Evolutionary conservation across 495 filamentous ascomycete genomes (phyloP).

Genomic region (Aspergillus heteromorphus): DNA sequence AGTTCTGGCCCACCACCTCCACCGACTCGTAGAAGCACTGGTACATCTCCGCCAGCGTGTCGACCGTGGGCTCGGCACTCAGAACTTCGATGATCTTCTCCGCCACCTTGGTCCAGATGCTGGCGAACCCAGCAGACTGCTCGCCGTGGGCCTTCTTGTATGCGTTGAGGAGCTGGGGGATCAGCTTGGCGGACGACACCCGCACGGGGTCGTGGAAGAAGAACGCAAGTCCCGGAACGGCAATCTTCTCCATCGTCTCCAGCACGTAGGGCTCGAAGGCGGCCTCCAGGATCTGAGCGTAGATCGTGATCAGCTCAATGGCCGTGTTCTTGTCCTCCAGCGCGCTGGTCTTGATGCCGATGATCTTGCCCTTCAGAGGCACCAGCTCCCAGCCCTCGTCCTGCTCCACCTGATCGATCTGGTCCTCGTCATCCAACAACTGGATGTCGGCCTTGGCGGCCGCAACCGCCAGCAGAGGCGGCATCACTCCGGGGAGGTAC

Average conservation of each 20-base stretch:
- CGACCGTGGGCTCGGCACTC: constrained; percentile 89
- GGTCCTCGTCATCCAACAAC: constrained; percentile 90
- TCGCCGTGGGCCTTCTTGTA: constrained; percentile 86
- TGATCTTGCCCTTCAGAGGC: constrained; percentile 92
- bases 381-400: constrained; percentile 99
- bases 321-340: constrained; percentile 99
- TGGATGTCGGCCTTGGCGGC: constrained; percentile 97
- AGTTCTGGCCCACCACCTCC: constrained; percentile 83
- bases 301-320: constrained; percentile 94
- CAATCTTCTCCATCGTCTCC: constrained; percentile 94
- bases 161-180: constrained; percentile 89
- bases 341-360: constrained; percentile 94
- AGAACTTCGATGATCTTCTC: constrained; percentile 91
- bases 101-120: constrained; percentile 80
- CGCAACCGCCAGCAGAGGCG: constrained; percentile 83
- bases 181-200: constrained; percentile 88
- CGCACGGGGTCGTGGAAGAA: constrained; percentile 99
- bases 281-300: constrained; percentile 87
- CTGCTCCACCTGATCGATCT: constrained; percentile 85
- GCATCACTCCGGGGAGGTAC: constrained; percentile 89
- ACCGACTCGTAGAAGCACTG: constrained; percentile 99
- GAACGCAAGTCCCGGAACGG: constrained; percentile 88
- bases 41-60: constrained; percentile 98
- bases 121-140: constrained; percentile 63
- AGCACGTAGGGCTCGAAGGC: constrained; percentile 88